Base-by-base conservation (phyloP, 106 monocot species). In the Allium cepa region DNA sequence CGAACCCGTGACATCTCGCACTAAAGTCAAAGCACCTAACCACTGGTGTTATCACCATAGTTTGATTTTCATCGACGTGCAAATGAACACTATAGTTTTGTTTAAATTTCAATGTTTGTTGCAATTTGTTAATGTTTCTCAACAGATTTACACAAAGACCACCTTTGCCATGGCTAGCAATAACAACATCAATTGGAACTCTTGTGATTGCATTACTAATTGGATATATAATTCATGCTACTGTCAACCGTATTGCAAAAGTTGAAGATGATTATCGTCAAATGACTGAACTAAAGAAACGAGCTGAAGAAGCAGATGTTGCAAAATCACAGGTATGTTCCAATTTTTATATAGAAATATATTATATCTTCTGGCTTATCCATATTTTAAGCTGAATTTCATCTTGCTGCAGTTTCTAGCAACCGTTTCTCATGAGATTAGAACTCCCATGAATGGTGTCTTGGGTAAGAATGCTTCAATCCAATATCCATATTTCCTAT, bases 381-480 rank as follows among this genome's bases (percentile, higher is more conserved):
- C 64, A 7, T 46, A 4, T 46, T 65, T 53, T 65, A 46, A 68
- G 46, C 15, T 55, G 15, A 26, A 5, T 57, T 63, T 71, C 68
- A 57, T 76, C 15, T 71, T 15, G 72, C 4, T 82, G 78, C 78
- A 99, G 97, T 99, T 99, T 70, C 72, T 99, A 81, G 97, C 97
- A 18, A 99, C 97, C 51, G 97, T 99, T 68, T 99, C 97, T 60
- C 97, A 99, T 72, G 97, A 99, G 77, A 99, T 99, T 74, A 89
- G 97, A 81, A 99, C 97, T 72, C 97, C 97, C 1, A 99, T 99
- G 97, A 99, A 99, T 76, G 97, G 97, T 62, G 97, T 99, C 71
- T 71, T 99, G 77, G 97, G 97, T 99, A 55, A 87, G 75, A 27
- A 70, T 62, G 36, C 36, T 36, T 36, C 36, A 36, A 36, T 36